Evolutionary conservation across 148 eudicot species (phyloP), one percentile per base, ranked within the genome.

Genomic region (Beta vulgaris): DNA sequence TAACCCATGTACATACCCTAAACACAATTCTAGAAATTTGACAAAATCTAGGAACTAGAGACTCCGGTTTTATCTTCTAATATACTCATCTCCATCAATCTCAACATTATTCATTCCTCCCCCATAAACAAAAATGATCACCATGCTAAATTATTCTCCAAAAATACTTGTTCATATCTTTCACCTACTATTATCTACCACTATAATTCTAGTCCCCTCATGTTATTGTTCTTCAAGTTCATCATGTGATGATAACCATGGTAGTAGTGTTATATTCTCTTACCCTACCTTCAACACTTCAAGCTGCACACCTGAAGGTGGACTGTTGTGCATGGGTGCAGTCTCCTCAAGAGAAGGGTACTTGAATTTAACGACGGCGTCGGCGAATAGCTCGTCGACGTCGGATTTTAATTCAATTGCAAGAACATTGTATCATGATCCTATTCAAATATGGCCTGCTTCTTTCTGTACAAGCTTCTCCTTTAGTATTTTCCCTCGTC

Each of bases 381-480:
- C 72, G 55, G 4, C 26, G n/a, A 76, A 76, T 21, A 46, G 73
- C 57, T 64, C 79, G 23, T 70, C 71, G 18, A 73, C 73, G 5
- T 26, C 25, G 13, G 80, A 72, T 62, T 43, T 69, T 12, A 73
- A 81, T 16, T 34, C 68, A 28, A 72, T 85, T 0, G 91, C 79
- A 66, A 51, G 95, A 42, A 90, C 84, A 34, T 66, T 90, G 68
- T 85, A 83, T 73, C 55, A 71, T 8, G 28, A 74, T 3, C 82
- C 83, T 21, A 62, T 88, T 16, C 72, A 66, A 65, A 77, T 76
- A 14, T 90, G 95, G 95, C 95, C 91, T 3, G 85, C 91, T 11
- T 82, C 84, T 18, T 78, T 88, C 34, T 83, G 85, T 51, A 90
- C 89, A 14, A 88, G 83, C 31, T 90, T 90, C 59, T 84, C 85